Percentiles rank a stretch among this genome's conserved stretches.
These are phyloP conservation scores for Castanea mollissima DNA, from an alignment of 306 rosid genomes.

Conservation along the genomic window DNA sequence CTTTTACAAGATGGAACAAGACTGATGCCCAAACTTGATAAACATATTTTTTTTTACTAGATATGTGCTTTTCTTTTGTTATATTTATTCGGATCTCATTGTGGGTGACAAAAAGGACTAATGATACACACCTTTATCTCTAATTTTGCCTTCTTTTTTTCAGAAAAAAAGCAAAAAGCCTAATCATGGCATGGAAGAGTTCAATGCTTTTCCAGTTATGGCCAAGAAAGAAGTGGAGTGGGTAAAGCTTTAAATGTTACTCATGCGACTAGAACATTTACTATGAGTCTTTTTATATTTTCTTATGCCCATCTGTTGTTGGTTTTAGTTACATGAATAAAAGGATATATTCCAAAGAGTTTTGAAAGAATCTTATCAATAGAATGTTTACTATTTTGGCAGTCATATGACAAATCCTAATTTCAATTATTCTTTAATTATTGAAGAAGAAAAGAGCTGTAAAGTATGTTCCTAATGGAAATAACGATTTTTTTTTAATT, in stretches of 20 bases:
- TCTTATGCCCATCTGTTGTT: background rate
- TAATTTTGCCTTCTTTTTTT: constrained; percentile 7
- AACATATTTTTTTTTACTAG: too few species aligned
- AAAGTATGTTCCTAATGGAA: too few species aligned
- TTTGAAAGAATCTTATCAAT: background rate
- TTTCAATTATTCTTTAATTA: background rate
- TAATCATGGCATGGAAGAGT: constrained; percentile 15
- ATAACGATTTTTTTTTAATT: too few species aligned
- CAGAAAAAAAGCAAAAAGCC: constrained; percentile 6
- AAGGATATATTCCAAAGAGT: background rate
- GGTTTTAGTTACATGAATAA: background rate
- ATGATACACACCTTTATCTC: background rate
- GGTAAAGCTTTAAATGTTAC: constrained; percentile 21
- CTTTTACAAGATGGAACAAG: too few species aligned
- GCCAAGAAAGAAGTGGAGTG: constrained; percentile 20
- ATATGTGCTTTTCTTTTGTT: too few species aligned
- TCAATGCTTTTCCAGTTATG: constrained; percentile 13
- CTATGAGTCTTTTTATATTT: background rate
- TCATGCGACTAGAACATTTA: background rate
- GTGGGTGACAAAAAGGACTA: too few species aligned
- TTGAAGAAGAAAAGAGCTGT: background rate
- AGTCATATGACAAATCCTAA: background rate
- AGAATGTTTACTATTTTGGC: background rate
- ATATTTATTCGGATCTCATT: too few species aligned
- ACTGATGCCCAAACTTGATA: too few species aligned